phyloP scores from a whole-genome alignment of 768 basidiomycete species.

The Suillus subaureus region DNA sequence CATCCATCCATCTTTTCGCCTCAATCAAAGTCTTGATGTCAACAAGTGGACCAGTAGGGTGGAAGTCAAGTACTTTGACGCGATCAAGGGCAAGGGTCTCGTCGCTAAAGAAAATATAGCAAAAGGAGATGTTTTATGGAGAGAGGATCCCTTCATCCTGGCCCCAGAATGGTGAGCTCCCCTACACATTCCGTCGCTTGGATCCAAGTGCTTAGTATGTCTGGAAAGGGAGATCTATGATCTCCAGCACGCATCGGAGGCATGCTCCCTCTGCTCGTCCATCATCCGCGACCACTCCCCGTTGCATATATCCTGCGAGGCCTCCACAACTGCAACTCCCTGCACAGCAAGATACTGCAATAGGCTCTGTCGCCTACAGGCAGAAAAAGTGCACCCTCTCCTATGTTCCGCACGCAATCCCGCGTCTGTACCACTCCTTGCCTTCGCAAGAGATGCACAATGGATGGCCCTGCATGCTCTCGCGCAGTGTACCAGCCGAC shows the following conservation, averaged over 20 bases:
- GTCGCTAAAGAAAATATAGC: constrained; percentile 68
- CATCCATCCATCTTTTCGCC: constrained; percentile 59
- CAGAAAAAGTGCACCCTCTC: constrained; percentile 65
- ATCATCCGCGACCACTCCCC: constrained; percentile 47
- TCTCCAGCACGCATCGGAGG: constrained; percentile 55
- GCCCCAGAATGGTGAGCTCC: constrained; percentile 75
- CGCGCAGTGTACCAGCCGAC: constrained; percentile 61
- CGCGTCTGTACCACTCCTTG: constrained; percentile 58
- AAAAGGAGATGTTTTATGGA: constrained; percentile 80
- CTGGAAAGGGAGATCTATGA: constrained; percentile 74
- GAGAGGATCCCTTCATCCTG: constrained; percentile 78
- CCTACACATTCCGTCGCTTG: neutral
- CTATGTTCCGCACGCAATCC: constrained; percentile 80
- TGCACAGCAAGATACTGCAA: constrained; percentile 81
- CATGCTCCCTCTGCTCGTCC: constrained; percentile 78
- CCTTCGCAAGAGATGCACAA: constrained; percentile 56
- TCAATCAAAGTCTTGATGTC: constrained; percentile 67
- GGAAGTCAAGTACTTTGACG: constrained; percentile 66
- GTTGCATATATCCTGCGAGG: constrained; percentile 55
- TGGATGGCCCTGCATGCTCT: constrained; percentile 79
- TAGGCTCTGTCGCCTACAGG: constrained; percentile 71
- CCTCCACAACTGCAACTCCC: constrained; percentile 40
- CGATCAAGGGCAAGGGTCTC: constrained; percentile 80
- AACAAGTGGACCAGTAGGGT: constrained; percentile 64
- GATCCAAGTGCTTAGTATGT: neutral